Evolutionary conservation across 345 rosid genomes (phyloP).

Genomic region (Eucalyptus marginata): DNA sequence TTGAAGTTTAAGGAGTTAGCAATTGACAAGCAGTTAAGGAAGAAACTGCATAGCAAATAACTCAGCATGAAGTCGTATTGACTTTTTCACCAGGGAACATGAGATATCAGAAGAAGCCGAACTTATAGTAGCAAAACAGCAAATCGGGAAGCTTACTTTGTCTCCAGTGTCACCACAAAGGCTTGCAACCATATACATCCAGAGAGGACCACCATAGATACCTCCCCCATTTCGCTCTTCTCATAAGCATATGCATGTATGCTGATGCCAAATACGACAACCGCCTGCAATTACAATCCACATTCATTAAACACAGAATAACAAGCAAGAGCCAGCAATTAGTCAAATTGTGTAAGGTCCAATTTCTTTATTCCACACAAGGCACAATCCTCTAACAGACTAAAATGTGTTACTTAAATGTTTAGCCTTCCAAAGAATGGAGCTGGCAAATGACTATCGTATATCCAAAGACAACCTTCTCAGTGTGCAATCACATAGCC

Average conservation of each 20-base stretch:
- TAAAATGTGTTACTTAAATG: not conserved
- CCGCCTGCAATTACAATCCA: conserved; percentile 52
- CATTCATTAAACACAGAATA: not conserved
- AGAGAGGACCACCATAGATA: conserved; percentile 92
- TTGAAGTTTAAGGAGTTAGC: not conserved
- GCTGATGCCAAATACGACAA: conserved; percentile 77
- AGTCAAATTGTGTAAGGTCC: not conserved
- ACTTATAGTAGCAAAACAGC: not conserved
- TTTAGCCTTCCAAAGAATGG: not conserved
- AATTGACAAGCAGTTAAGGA: not conserved
- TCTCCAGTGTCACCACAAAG: conserved; percentile 83
- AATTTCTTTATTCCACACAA: not conserved
- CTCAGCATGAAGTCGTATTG: not conserved
- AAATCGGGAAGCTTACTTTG: conserved; percentile 46
- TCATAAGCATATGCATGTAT: conserved; percentile 79
- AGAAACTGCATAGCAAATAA: not conserved
- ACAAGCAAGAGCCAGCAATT: not conserved
- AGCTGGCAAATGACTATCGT: not conserved
- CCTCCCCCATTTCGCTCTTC: conserved; percentile 95
- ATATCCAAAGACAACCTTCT: not conserved
- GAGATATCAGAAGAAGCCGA: not conserved
- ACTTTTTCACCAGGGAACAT: not conserved
- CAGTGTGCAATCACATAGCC: not conserved
- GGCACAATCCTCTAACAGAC: not conserved
- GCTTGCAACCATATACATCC: conserved; percentile 99